Evolutionary conservation across 2,329 filamentous ascomycete species (phyloP).

Genomic region (Neopestalotiopsis clavispora): DNA sequence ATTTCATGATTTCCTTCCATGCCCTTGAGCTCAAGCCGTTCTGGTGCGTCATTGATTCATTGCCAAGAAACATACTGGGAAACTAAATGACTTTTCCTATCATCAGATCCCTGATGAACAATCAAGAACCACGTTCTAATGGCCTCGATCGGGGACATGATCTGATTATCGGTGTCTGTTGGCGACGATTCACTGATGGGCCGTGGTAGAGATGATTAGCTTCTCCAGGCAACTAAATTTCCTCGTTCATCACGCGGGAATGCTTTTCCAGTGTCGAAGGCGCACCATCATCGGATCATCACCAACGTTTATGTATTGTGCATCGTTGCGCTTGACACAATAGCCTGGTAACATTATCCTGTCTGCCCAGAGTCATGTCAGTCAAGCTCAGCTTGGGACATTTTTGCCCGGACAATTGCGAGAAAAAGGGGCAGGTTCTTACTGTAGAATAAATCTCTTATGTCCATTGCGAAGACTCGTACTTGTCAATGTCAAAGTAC

Average conservation of each 20-base stretch:
- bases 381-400: no score
- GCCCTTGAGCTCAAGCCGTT: no score
- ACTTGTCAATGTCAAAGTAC: not conserved
- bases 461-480: not conserved
- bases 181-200: not conserved
- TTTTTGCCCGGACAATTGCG: no score
- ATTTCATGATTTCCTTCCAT: no score
- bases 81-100: not conserved
- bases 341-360: no score
- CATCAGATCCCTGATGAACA: not conserved
- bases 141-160: not conserved
- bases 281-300: no score
- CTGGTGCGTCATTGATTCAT: no score
- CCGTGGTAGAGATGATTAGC: not conserved
- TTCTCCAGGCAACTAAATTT: not conserved
- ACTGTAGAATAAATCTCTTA: not conserved
- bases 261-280: not conserved
- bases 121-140: not conserved
- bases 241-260: not conserved
- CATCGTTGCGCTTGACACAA: no score
- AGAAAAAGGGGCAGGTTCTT: not conserved
- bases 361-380: no score
- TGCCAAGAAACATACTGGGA: no score
- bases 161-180: not conserved
- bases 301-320: no score